These are phyloP conservation scores for Mycena galopus DNA, from an alignment of 768 basidiomycete species.

Conservation along the genomic window DNA sequence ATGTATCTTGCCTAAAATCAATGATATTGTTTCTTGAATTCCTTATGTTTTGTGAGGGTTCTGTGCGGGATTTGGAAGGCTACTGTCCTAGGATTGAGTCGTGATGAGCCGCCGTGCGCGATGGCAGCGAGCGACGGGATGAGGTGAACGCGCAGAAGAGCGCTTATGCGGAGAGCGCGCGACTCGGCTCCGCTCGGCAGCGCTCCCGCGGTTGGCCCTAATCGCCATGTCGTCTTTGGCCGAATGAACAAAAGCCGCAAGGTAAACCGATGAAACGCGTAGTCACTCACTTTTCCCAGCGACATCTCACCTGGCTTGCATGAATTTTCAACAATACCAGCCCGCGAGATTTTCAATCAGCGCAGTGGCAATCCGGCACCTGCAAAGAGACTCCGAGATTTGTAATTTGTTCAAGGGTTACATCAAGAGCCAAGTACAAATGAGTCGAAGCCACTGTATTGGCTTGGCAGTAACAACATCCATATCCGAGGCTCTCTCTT, in stretches of 20 bases:
- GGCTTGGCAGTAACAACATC: slow-evolving; percentile 5
- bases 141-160: too few relatives aligned
- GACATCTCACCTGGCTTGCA: slow-evolving; percentile 54
- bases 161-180: too few relatives aligned
- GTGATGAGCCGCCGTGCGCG: neutral
- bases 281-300: slow-evolving; percentile 43
- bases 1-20: neutral
- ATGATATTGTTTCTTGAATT: neutral
- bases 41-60: neutral
- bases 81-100: neutral
- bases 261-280: neutral
- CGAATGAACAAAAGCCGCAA: slow-evolving; percentile 1
- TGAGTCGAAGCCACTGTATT: neutral
- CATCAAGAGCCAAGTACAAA: too few relatives aligned
- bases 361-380: too few relatives aligned
- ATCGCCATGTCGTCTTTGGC: slow-evolving; percentile 50
- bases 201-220: slow-evolving; percentile 63
- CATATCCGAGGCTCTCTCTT: neutral
- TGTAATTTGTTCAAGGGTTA: too few relatives aligned
- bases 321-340: too few relatives aligned
- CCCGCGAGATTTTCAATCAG: too few relatives aligned
- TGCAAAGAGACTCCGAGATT: too few relatives aligned
- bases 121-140: too few relatives aligned
- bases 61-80: neutral
- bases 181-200: too few relatives aligned